These are phyloP conservation scores for Mallotus japonicus DNA, from an alignment of 441 rosid species.

Conservation along the genomic window DNA sequence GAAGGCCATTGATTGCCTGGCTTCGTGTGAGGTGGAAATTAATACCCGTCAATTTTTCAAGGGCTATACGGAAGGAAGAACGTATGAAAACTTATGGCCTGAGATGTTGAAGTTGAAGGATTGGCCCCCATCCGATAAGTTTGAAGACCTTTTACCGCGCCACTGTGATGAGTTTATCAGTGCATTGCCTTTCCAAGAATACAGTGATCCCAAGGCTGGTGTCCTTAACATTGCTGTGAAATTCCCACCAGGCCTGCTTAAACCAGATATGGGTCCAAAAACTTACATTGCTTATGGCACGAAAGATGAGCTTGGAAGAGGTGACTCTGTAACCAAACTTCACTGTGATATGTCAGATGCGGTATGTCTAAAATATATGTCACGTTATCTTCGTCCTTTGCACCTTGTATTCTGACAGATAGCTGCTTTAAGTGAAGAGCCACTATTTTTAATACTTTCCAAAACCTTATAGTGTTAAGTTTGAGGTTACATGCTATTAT, in stretches of 20 bases:
- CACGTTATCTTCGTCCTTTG: background rate
- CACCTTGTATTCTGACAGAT: background rate
- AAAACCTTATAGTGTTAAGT: too few species aligned
- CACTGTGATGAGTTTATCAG: slow-evolving; percentile 87
- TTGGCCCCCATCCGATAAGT: slow-evolving; percentile 94
- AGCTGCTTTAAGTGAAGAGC: background rate
- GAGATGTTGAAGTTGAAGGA: slow-evolving; percentile 96
- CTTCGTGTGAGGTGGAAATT: slow-evolving; percentile 78
- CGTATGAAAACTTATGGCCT: slow-evolving; percentile 77
- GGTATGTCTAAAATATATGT: slow-evolving; percentile 36
- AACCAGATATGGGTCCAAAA: slow-evolving; percentile 96
- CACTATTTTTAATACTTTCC: too few species aligned
- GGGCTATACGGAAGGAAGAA: slow-evolving; percentile 79
- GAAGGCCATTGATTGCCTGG: slow-evolving; percentile 81
- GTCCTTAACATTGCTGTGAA: slow-evolving; percentile 78
- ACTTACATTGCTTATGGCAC: slow-evolving; percentile 86
- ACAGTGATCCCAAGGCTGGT: slow-evolving; percentile 75
- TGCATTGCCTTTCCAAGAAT: slow-evolving; percentile 83
- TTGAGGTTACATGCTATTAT: too few species aligned
- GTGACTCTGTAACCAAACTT: slow-evolving; percentile 93
- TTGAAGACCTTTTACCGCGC: slow-evolving; percentile 84
- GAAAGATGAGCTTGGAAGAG: slow-evolving; percentile 79
- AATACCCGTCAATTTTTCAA: slow-evolving; percentile 62
- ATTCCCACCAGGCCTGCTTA: slow-evolving; percentile 58
- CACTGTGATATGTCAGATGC: slow-evolving; percentile 97